These are phyloP conservation scores for Aspergillus wentii DNA, from an alignment of 495 filamentous ascomycete genomes.

Conservation along the genomic window DNA sequence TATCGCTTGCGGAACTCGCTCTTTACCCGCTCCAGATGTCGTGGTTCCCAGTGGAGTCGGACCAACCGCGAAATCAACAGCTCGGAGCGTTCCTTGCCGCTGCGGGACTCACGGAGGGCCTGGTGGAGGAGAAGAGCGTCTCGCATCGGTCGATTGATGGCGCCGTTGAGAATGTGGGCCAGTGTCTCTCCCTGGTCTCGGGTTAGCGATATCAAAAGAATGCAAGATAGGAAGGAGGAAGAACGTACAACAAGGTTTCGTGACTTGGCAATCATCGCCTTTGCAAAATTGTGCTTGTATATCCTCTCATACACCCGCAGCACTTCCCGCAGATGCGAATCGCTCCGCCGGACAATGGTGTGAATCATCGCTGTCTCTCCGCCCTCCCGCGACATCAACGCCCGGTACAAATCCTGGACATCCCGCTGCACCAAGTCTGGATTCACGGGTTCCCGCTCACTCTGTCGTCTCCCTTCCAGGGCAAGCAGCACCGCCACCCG, in stretches of 20 bases:
- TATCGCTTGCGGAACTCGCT: slow-evolving; percentile 67
- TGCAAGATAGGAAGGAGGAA: slow-evolving; percentile 1
- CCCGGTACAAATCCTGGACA: slow-evolving; percentile 62
- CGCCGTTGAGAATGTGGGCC: slow-evolving; percentile 92
- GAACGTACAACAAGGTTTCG: slow-evolving; percentile 81
- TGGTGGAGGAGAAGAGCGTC: slow-evolving; percentile 94
- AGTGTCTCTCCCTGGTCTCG: slow-evolving; percentile 77
- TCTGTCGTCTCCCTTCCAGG: slow-evolving; percentile 76
- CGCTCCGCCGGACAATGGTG: slow-evolving; percentile 74
- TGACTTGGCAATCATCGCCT: slow-evolving; percentile 82
- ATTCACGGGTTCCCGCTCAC: slow-evolving; percentile 60
- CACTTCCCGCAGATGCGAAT: slow-evolving; percentile 77
- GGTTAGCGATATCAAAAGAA: neutral
- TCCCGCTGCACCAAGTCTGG: slow-evolving; percentile 61
- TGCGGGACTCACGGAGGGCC: slow-evolving; percentile 62
- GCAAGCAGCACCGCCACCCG: slow-evolving; percentile 82
- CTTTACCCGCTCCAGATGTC: slow-evolving; percentile 70
- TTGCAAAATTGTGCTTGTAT: slow-evolving; percentile 73
- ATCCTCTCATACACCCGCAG: slow-evolving; percentile 64
- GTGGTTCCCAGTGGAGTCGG: slow-evolving; percentile 77
- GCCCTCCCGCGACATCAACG: slow-evolving; percentile 68
- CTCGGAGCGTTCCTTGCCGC: slow-evolving; percentile 70
- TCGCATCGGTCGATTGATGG: slow-evolving; percentile 90
- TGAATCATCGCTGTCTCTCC: slow-evolving; percentile 89
- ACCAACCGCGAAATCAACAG: slow-evolving; percentile 77